A percentile compares a stretch with the other conserved stretches of the same genome.
Conservation (phyloP, 2,329 filamentous ascomycete genomes). For the Apiospora saccharicola region DNA sequence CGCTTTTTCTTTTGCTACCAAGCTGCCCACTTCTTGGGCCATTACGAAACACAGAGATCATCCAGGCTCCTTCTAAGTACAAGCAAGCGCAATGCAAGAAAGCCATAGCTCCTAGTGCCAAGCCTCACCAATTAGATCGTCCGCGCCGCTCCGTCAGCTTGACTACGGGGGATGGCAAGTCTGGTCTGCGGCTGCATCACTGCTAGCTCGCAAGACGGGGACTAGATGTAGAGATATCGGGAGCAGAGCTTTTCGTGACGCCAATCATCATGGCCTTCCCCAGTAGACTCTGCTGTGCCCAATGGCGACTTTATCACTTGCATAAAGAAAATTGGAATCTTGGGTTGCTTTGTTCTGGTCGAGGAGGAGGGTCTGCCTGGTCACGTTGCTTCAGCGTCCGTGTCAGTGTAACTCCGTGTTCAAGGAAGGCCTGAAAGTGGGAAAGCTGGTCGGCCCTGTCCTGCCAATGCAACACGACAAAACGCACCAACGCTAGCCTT, state of each 20-base stretch:
- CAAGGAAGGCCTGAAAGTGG: slow-evolving; percentile 20
- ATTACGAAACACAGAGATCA: slow-evolving; percentile 22
- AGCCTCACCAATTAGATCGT: slow-evolving; percentile 17
- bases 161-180: background rate
- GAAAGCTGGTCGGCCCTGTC: slow-evolving; percentile 10
- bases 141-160: slow-evolving; percentile 10
- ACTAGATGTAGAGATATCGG: background rate
- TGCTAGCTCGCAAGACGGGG: background rate
- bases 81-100: slow-evolving; percentile 17
- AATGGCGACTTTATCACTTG: background rate
- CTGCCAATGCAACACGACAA: slow-evolving; percentile 8
- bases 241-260: background rate
- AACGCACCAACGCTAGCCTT: slow-evolving; percentile 16
- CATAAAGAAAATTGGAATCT: background rate
- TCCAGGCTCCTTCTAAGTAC: slow-evolving; percentile 10
- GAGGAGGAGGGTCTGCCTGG: slow-evolving; percentile 1
- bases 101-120: slow-evolving; percentile 8
- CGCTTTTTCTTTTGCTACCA: slow-evolving; percentile 13
- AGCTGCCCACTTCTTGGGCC: slow-evolving; percentile 20
- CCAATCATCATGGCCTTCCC: background rate
- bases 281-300: background rate
- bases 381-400: slow-evolving; percentile 14
- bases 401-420: slow-evolving; percentile 18
- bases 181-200: background rate
- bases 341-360: background rate